Base-by-base conservation (phyloP, 2,329 filamentous ascomycete genomes). In the Paecilomyces dactylethromorphus region DNA sequence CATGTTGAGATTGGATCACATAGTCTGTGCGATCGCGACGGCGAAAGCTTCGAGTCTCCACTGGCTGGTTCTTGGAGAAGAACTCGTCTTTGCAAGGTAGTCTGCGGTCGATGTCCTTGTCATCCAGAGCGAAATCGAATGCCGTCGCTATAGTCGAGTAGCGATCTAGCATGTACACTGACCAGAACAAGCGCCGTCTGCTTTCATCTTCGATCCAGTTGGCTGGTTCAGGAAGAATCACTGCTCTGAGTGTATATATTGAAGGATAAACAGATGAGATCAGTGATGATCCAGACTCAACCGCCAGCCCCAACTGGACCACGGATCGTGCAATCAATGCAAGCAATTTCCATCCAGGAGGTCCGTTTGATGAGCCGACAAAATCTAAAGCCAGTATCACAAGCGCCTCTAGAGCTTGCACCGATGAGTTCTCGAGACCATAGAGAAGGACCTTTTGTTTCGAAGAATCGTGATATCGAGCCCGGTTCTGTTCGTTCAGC, bases 141-240 rank as follows among this genome's bases (percentile, higher is more conserved):
- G 92, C 91, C 0, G 92, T 96, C 0, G 91, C 88, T 58, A 96
- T 87, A 0, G 92, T 96, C 0, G 91, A 91, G 69, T 96, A 96
- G 55, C 92, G 84, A 71, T 97, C 92, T 5, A 97, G 81, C 12
- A 96, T 77, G 69, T 96, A 97, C 11, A 96, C 87, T 87, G 95
- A 93, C 92, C 92, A 97, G 73, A 97, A 96, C 0, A 96, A 79
- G 26, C 92, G 82, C 29, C 92, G 83, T 29, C 92, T 82, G 50
- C 90, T 89, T 72, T 97, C 92, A 61, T 96, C 92, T 70, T 96
- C 92, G 58, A 96, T 88, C 73, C 92, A 96, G 61, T 91, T 89
- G 55, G 85, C 87, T 0, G 92, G 84, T 61, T 96, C 91, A 0
- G 91, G 89, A 0, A 96, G 79, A 2, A 93, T 87, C 78, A 92